Base-by-base conservation (phyloP, 768 basidiomycete species). In the Kwoniella botswanensis region DNA sequence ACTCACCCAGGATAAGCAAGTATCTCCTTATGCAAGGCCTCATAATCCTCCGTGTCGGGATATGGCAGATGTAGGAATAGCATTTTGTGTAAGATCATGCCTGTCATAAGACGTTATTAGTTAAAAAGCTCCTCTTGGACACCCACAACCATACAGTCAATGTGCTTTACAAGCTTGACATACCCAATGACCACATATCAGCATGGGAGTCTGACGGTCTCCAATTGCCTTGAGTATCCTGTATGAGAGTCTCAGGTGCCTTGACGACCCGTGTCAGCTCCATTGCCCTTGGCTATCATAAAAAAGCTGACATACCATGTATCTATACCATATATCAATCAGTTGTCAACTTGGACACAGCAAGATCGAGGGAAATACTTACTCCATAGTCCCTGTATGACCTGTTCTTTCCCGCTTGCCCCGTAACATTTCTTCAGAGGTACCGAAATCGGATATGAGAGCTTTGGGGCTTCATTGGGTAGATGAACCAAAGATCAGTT, bases 341-440 rank as follows among this genome's bases (percentile, higher is more conserved):
- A 44, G 18, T 42, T 11, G n/a, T 59, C 22, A 42, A 42, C 29
- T 24, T 18, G 22, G 13, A 61, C 26, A 17, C 15, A 18, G 50
- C 13, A 17, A 3, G 15, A 43, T 29, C 17, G 22, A 13, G 18
- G 21, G 41, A 2, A 43, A 22, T 44, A 91, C 88, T 77, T 92
- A 95, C 85, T 96, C 94, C 63, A 97, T 86, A 88, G 95, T 98
- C 78, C 95, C 95, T 11, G 95, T 97, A 77, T 94, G 93, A n/a
- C 95, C 95, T 2, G 92, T 92, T 24, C 95, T 88, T 17, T 86
- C 84, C 13, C 88, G 85, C 18, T 88, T 86, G 6, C 89, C 87
- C 60, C 89, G 87, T 18, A 95, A 86, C 91, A 93, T 93, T 77
- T 96, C 94, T 60, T 93, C 90, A 26, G 93, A 94, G 0, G 94